Conservation (phyloP, 2,329 filamentous ascomycete genomes). For the Herpotrichia juniperi region DNA sequence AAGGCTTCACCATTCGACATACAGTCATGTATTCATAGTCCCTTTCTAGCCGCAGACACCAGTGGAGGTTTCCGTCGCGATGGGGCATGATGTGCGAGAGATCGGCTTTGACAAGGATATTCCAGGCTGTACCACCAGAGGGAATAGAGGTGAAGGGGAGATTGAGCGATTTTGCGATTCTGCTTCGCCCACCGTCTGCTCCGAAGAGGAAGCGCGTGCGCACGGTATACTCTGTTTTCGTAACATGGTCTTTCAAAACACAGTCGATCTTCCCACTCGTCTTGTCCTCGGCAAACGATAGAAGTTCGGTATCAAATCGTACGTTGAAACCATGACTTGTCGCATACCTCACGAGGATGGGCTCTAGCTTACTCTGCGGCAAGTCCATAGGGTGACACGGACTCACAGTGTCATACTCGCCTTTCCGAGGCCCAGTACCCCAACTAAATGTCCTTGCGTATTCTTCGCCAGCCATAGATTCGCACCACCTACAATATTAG, state of each 20-base stretch:
- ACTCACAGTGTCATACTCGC: conserved; percentile 49
- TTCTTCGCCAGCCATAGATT: conserved; percentile 53
- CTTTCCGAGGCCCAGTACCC: conserved; percentile 48
- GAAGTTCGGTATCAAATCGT: conserved; percentile 48
- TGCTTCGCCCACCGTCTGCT: conserved; percentile 60
- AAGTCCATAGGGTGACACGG: conserved; percentile 52
- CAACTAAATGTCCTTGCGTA: conserved; percentile 51
- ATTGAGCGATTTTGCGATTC: conserved; percentile 53
- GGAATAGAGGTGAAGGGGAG: conserved; percentile 55
- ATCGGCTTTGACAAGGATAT: conserved; percentile 58
- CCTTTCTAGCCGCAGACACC: conserved; percentile 62
- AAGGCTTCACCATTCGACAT: conserved; percentile 67
- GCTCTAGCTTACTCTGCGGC: conserved; percentile 53
- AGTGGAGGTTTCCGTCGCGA: conserved; percentile 65
- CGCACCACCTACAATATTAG: conserved; percentile 49
- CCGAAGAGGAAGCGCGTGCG: conserved; percentile 64
- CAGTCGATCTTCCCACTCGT: conserved; percentile 40
- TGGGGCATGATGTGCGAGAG: conserved; percentile 56
- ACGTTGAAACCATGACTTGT: conserved; percentile 46
- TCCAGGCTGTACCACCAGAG: conserved; percentile 57
- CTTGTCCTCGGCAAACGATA: conserved; percentile 31
- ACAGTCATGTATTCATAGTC: conserved; percentile 58
- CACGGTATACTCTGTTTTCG: conserved; percentile 51
- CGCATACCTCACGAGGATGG: conserved; percentile 48
- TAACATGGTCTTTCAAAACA: conserved; percentile 45